Conservation (phyloP, 306 rosid genomes). For the Senna tora region DNA sequence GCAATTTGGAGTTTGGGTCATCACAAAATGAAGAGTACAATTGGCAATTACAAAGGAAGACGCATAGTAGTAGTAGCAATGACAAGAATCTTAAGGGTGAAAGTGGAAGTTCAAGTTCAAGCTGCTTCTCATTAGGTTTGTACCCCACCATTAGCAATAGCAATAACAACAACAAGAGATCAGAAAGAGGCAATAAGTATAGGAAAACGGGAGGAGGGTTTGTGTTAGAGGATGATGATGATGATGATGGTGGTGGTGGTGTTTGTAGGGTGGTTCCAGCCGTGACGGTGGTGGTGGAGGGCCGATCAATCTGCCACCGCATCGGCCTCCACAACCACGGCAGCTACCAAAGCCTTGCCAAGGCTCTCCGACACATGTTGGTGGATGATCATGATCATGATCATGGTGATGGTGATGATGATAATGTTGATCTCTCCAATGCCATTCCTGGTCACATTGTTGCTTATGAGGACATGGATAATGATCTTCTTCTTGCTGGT, state of each 20-base stretch:
- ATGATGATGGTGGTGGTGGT: slow-evolving; percentile 52
- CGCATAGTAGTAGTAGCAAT: too few relatives aligned
- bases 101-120: slow-evolving; percentile 48
- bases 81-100: too few relatives aligned
- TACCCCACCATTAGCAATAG: background rate
- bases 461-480: slow-evolving; percentile 90
- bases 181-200: too few relatives aligned
- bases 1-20: too few relatives aligned
- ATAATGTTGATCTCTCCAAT: slow-evolving; percentile 65
- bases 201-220: slow-evolving; percentile 44
- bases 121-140: slow-evolving; percentile 33
- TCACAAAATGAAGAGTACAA: too few relatives aligned
- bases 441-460: slow-evolving; percentile 84
- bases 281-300: slow-evolving; percentile 86
- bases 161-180: background rate
- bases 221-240: slow-evolving; percentile 52
- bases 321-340: slow-evolving; percentile 78
- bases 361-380: slow-evolving; percentile 76
- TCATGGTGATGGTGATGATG: background rate
- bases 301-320: slow-evolving; percentile 91
- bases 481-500: slow-evolving; percentile 94
- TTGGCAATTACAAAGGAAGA: background rate
- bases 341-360: slow-evolving; percentile 80
- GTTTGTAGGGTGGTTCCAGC: slow-evolving; percentile 66
- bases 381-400: slow-evolving; percentile 41